A percentile compares a stretch with the other conserved stretches of the same genome.
phyloP scores from a whole-genome alignment of 2,329 filamentous ascomycete genomes.

The Hyphodiscus sp. region DNA sequence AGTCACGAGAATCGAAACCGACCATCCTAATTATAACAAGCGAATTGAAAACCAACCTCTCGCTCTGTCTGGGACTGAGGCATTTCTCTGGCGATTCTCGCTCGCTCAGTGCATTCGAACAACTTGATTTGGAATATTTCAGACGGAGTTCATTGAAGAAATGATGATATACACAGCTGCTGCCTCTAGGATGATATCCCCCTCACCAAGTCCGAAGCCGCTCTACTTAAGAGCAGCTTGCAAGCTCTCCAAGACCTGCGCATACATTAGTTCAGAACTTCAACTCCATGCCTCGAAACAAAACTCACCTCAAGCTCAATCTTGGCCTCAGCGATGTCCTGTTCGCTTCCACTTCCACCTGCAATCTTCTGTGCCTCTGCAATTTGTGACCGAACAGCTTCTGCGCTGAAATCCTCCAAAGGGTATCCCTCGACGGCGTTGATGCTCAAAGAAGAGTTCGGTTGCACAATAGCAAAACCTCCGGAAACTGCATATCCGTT shows the following conservation, averaged over 20 bases:
- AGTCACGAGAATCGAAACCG: too few relatives aligned
- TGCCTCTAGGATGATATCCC: conserved; percentile 23
- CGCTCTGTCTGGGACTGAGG: too few relatives aligned
- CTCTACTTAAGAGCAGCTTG: conserved; percentile 73
- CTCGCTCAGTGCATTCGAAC: not conserved
- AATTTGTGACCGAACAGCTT: conserved; percentile 84
- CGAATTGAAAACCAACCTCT: too few relatives aligned
- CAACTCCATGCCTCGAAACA: not conserved
- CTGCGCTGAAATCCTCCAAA: conserved; percentile 91
- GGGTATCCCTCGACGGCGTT: conserved; percentile 95
- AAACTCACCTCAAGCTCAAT: conserved; percentile 87
- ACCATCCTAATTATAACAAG: too few relatives aligned
- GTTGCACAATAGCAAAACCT: conserved; percentile 95
- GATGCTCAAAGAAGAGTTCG: conserved; percentile 91
- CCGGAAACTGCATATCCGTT: conserved; percentile 66
- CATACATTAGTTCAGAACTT: conserved; percentile 31
- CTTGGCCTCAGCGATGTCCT: conserved; percentile 97
- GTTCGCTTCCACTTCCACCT: conserved; percentile 83
- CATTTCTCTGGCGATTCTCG: too few relatives aligned
- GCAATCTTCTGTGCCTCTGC: conserved; percentile 94
- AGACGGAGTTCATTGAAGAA: conserved; percentile 22
- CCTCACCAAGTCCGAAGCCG: conserved; percentile 2
- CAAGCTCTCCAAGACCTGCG: conserved; percentile 74
- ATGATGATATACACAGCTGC: conserved; percentile 30
- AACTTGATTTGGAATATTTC: conserved; percentile 6